Evolutionary conservation across 805 yeast genomes (phyloP), one percentile per base, ranked within the genome.

Genomic region (Ogataea thermomethanolica): DNA sequence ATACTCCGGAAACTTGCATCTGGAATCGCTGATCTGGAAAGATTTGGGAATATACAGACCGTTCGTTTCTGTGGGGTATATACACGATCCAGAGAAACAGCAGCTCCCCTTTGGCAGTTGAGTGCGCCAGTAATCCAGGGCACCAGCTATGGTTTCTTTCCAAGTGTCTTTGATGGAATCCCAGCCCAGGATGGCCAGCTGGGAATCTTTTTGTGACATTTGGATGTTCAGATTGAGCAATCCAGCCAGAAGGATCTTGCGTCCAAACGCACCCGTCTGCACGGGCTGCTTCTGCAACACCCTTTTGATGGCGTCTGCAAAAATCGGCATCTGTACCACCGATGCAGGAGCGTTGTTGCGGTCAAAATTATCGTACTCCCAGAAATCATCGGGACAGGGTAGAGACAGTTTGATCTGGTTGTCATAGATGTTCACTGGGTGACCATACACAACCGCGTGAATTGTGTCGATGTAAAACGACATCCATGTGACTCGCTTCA

Each of bases 401-500:
- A 79, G 49, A 3, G 75, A 64, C 24, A 79, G 52, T 38, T 78
- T 74, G 25, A 79, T 67, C 47, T 79, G 84, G 46, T 75, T 78
- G 10, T 75, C 62, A 43, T 51, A 67, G 24, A 74, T 64, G 35
- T 74, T 60, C 29, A 73, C 61, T 30, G 81, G 71, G 57, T 86
- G 91, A 3, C 90, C 81, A 56, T 79, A 86, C 27, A 84, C 74
- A 9, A 81, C 74, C 22, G 86, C 82, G 64, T 85, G 89, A 2
- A 79, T 69, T 0, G 81, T 76, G 58, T 85, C 95, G 38, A 82
- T 62, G 53, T 80, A 81, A 53, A 85, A 86, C 1, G 90, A 85
- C 75, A 83, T 74, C 46, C 81, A 73, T 0, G 90, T 84, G 1
- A 80, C 72, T 40, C 95, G 63, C 55, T 85, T 85, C 70, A 83